Percentiles rank a stretch among this genome's conserved stretches.
Conservation (phyloP, 2,329 filamentous ascomycete genomes). For the Epichloe gansuensis region DNA sequence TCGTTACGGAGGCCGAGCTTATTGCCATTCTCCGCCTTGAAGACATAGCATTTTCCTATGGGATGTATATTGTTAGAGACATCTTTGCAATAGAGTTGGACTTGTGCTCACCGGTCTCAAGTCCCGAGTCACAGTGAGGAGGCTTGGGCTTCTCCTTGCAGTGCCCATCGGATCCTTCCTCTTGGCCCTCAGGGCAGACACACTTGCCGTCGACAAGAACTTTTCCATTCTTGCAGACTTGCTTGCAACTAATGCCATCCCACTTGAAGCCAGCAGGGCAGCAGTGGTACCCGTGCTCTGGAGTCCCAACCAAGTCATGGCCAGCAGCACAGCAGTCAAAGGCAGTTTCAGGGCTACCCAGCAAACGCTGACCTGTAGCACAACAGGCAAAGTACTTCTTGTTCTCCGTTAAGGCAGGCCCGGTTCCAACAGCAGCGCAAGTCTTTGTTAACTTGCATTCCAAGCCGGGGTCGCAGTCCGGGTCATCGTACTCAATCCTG, state of each 20-base stretch:
- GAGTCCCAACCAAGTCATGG: slow-evolving; percentile 8
- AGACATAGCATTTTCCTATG: slow-evolving; percentile 11
- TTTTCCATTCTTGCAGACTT: slow-evolving; percentile 8
- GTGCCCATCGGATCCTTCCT: neutral
- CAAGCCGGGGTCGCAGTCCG: slow-evolving; percentile 6
- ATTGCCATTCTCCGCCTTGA: slow-evolving; percentile 8
- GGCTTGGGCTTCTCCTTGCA: slow-evolving; percentile 2
- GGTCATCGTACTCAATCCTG: slow-evolving; percentile 8
- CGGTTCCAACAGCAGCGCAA: slow-evolving; percentile 1
- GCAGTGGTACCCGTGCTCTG: slow-evolving; percentile 8
- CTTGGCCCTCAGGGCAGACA: slow-evolving; percentile 6
- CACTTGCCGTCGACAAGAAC: slow-evolving; percentile 8
- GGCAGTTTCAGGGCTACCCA: slow-evolving; percentile 8
- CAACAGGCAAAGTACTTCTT: slow-evolving; percentile 9
- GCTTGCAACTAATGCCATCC: slow-evolving; percentile 9
- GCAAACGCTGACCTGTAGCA: slow-evolving; percentile 3
- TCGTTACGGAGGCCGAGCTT: slow-evolving; percentile 5
- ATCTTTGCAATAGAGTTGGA: too few relatives aligned
- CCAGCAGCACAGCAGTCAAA: slow-evolving; percentile 12
- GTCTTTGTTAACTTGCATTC: slow-evolving; percentile 1
- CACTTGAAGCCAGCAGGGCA: slow-evolving; percentile 8
- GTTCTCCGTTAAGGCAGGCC: slow-evolving; percentile 7
- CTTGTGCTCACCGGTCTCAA: slow-evolving; percentile 2
- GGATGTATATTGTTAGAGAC: too few relatives aligned
- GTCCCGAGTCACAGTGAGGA: neutral